Conservation (phyloP, 805 yeast species). For the Starmerella lactis-condensi region DNA sequence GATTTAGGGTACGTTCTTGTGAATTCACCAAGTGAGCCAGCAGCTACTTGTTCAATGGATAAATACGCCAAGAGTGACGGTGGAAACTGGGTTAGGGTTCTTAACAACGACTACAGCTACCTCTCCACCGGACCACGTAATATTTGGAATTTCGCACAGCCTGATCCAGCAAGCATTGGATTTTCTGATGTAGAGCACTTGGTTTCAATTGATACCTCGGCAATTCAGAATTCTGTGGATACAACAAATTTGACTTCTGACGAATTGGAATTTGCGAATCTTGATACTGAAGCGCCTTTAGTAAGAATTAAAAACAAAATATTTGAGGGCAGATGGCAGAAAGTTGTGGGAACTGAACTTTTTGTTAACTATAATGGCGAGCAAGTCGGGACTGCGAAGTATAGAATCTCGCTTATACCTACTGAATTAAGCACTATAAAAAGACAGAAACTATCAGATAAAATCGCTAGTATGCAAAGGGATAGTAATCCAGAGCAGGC, state of each 20-base stretch:
- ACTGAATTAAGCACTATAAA: too few species aligned
- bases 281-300: constrained; percentile 37
- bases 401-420: constrained; percentile 17
- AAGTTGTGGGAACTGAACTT: constrained; percentile 60
- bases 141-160: constrained; percentile 20
- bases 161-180: not conserved
- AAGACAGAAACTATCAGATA: too few species aligned
- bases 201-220: constrained; percentile 30
- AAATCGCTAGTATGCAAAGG: too few species aligned
- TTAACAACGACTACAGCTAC: constrained; percentile 1
- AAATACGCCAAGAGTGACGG: constrained; percentile 27
- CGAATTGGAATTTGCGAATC: constrained; percentile 40
- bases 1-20: constrained; percentile 61
- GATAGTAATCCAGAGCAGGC: too few species aligned
- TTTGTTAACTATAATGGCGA: constrained; percentile 21
- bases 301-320: constrained; percentile 40
- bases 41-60: constrained; percentile 78
- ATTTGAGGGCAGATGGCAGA: constrained; percentile 60
- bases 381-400: constrained; percentile 16
- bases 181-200: constrained; percentile 33
- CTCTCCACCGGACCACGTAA: constrained; percentile 69
- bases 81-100: not conserved
- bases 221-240: constrained; percentile 1
- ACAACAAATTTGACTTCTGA: constrained; percentile 13
- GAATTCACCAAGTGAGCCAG: constrained; percentile 34